Percentiles rank a stretch among this genome's conserved stretches.
Evolutionary conservation across 2,329 filamentous ascomycete genomes (phyloP).

Genomic region (Penicillium italicum): DNA sequence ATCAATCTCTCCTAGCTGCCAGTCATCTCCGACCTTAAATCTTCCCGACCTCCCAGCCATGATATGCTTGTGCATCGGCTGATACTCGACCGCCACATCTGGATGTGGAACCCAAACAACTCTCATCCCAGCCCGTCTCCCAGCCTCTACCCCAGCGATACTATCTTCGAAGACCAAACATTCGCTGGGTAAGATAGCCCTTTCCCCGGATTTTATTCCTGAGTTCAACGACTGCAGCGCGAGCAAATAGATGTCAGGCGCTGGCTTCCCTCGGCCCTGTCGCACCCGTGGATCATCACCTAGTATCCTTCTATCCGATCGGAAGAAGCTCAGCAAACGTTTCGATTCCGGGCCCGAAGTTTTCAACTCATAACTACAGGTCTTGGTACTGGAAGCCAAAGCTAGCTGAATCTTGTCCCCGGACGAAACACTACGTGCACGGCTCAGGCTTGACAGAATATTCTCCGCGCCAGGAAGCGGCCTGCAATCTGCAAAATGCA

Average conservation of each 20-base stretch:
- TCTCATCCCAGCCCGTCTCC: constrained; percentile 34
- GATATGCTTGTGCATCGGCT: constrained; percentile 20
- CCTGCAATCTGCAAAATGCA: constrained; percentile 27
- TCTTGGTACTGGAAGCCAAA: constrained; percentile 25
- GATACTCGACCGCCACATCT: constrained; percentile 35
- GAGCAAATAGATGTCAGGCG: constrained; percentile 28
- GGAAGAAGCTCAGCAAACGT: constrained; percentile 15
- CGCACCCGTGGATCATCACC: constrained; percentile 23
- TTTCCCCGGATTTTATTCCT: not conserved
- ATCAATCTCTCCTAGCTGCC: constrained; percentile 34
- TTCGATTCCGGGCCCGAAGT: constrained; percentile 21
- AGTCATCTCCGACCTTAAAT: constrained; percentile 28
- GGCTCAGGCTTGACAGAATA: constrained; percentile 18
- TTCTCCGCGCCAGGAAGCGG: constrained; percentile 23
- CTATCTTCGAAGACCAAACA: constrained; percentile 39
- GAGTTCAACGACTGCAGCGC: constrained; percentile 23
- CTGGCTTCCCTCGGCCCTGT: constrained; percentile 25
- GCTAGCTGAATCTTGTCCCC: constrained; percentile 20
- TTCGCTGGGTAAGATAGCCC: constrained; percentile 24
- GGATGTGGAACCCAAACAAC: constrained; percentile 36
- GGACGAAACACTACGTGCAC: constrained; percentile 10
- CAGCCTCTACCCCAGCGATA: constrained; percentile 31
- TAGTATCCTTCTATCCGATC: constrained; percentile 13
- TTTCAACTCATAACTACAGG: constrained; percentile 22
- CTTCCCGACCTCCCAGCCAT: constrained; percentile 26